Evolutionary conservation across 106 monocot species (phyloP), one percentile per base, ranked within the genome.

Genomic region (Chionographis japonica): DNA sequence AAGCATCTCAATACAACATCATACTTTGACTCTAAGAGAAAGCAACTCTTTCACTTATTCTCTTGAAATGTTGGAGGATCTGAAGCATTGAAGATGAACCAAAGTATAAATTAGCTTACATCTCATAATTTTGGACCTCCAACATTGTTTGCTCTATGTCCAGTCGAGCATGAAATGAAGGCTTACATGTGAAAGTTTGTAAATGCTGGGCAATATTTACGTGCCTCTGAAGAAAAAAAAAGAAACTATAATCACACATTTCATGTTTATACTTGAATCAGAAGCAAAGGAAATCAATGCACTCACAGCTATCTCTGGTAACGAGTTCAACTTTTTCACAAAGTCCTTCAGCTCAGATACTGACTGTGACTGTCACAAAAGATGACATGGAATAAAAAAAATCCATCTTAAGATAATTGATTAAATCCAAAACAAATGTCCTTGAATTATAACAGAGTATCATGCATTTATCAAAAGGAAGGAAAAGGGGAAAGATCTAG

Each of bases 301-400:
- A 75, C 95, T 80, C 83, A 98, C 98, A 62, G 98, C 79, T 67
- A 98, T 93, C 80, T 98, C 98, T 27, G 98, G 98, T 50, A 98
- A 58, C 19, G 98, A 93, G 73, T 98, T 90, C 41, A 98, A 79
- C 73, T 93, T 93, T 68, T 89, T 92, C 4, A 92, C 95, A 81
- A 97, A 97, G 79, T 97, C 95, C 75, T 92, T 97, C 77, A 97
- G 63, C 80, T 92, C 92, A 62, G 95, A 97, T 62, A 97, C 86
- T 8, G 92, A 88, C 51, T 92, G 92, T 18, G 95, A 83, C 92
- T 97, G 84, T 54, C 57, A 77, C 3, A 37, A 77, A 51, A 58
- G 4, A 62, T 43, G 42, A 17, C 59, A 54, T 39, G 49, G 39
- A 16, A 60, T 42, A 68, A 37, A 74, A 54, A 52, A 9, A 75